These are phyloP conservation scores for Fusarium aywerte DNA, from an alignment of 2,329 filamentous ascomycete species.

Conservation along the genomic window DNA sequence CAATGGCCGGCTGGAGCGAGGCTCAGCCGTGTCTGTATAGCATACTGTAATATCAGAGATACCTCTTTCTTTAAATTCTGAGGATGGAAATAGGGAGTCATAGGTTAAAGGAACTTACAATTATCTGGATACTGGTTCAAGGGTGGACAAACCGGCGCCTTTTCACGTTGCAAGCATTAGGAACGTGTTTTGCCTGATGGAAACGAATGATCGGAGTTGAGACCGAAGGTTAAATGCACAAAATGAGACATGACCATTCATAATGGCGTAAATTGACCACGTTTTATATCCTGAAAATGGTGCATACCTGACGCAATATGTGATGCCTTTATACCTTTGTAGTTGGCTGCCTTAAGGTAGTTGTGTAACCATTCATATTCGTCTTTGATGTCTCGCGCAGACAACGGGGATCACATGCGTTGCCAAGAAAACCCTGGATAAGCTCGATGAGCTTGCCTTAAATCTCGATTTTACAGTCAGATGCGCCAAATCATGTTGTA, in stretches of 20 bases:
- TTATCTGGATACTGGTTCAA: constrained; percentile 28
- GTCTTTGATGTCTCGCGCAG: neutral
- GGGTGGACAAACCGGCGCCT: constrained; percentile 23
- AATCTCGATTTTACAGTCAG: constrained; percentile 21
- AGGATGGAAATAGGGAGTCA: constrained; percentile 42
- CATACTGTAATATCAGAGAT: constrained; percentile 50
- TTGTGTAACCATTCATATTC: neutral
- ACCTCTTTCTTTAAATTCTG: constrained; percentile 47
- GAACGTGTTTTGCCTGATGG: constrained; percentile 18
- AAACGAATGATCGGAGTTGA: constrained; percentile 18
- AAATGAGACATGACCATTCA: constrained; percentile 43
- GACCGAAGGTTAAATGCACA: constrained; percentile 22
- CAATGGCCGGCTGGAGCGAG: constrained; percentile 33
- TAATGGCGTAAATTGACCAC: constrained; percentile 30
- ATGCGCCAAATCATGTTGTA: constrained; percentile 10
- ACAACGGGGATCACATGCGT: constrained; percentile 29
- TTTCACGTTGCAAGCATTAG: constrained; percentile 14
- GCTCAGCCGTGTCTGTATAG: constrained; percentile 48
- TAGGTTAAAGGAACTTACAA: constrained; percentile 33
- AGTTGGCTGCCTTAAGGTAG: neutral
- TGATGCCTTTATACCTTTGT: neutral
- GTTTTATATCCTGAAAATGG: constrained; percentile 12
- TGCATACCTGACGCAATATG: constrained; percentile 26
- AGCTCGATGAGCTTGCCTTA: neutral
- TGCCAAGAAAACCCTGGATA: neutral